Conservation (phyloP, 1,284 basidiomycete genomes). For the Ganoderma resinaceum region DNA sequence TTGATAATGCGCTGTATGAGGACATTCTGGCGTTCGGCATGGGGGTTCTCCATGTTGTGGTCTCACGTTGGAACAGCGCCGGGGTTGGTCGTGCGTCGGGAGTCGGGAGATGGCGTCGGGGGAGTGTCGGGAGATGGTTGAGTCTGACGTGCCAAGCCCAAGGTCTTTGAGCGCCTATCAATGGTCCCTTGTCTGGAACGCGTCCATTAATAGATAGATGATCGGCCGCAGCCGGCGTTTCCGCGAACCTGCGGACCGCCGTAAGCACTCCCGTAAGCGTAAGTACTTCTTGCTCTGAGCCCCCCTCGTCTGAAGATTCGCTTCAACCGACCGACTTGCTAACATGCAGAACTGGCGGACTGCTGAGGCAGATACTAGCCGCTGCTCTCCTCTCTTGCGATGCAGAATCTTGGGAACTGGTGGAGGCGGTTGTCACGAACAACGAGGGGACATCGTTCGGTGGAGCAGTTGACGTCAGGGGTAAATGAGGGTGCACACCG, state of each 20-base stretch:
- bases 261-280: no score
- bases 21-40: conserved; percentile 90
- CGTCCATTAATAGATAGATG: background rate
- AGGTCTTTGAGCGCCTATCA: background rate
- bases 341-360: background rate
- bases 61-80: background rate
- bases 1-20: conserved; percentile 90
- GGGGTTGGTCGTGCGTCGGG: background rate
- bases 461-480: conserved; percentile 17
- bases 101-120: background rate
- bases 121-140: background rate
- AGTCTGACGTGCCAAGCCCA: background rate
- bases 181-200: background rate
- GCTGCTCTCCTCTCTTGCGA: background rate
- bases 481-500: conserved; percentile 10
- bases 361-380: background rate
- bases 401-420: background rate
- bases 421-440: conserved; percentile 9
- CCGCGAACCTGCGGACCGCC: background rate
- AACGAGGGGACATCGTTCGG: conserved; percentile 14
- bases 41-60: conserved; percentile 84
- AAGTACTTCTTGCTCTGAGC: background rate
- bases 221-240: background rate
- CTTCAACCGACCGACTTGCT: background rate
- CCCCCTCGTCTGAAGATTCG: no score